A percentile compares a stretch with the other conserved stretches of the same genome.
These are phyloP conservation scores for Syzygium syzygioides DNA, from an alignment of 441 rosid genomes.

Conservation along the genomic window DNA sequence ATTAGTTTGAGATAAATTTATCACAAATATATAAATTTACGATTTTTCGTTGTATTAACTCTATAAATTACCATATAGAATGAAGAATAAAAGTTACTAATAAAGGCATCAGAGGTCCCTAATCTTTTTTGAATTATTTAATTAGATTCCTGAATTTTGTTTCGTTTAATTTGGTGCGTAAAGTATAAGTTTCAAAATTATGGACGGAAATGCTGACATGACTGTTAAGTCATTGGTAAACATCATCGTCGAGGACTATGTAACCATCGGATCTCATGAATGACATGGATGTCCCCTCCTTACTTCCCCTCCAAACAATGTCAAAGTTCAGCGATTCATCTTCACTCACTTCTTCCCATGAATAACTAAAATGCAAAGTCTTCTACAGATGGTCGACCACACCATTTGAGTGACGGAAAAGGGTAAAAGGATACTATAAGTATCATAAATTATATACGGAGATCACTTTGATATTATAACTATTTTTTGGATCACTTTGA, in stretches of 20 bases:
- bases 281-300: neutral
- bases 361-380: neutral
- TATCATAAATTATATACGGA: too few relatives aligned
- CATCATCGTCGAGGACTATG: neutral
- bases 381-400: neutral
- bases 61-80: neutral
- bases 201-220: neutral
- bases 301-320: neutral
- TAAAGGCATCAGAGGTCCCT: neutral
- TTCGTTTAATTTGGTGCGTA: neutral
- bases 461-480: too few relatives aligned
- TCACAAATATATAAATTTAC: too few relatives aligned
- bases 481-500: too few relatives aligned
- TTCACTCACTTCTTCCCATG: neutral
- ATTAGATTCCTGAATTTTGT: neutral
- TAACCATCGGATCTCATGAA: neutral
- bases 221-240: fast-evolving
- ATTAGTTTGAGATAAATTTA: too few relatives aligned
- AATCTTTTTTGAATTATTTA: neutral
- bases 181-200: neutral
- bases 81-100: neutral
- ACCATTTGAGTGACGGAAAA: neutral
- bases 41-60: too few relatives aligned
- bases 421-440: too few relatives aligned
- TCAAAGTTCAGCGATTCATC: neutral